These are phyloP conservation scores for Halophytophthora polymorphica DNA, from an alignment of 352 stramenopile genomes.

Conservation along the genomic window DNA sequence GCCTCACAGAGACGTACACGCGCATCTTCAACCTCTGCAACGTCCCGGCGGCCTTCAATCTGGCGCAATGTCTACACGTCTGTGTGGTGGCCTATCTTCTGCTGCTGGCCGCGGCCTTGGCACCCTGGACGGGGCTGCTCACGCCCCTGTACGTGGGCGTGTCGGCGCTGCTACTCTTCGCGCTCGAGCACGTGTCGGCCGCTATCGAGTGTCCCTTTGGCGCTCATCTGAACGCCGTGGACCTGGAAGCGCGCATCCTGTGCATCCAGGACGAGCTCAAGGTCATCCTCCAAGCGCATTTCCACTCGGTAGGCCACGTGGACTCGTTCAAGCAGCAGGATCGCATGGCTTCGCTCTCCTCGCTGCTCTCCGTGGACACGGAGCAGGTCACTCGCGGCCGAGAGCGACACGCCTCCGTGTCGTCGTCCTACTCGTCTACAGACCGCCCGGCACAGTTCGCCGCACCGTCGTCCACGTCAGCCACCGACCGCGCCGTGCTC, in stretches of 20 bases:
- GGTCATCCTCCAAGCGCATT: constrained; percentile 46
- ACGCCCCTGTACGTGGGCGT: constrained; percentile 30
- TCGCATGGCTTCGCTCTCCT: constrained; percentile 45
- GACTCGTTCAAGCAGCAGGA: constrained; percentile 39
- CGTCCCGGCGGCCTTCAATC: constrained; percentile 43
- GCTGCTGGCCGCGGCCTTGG: constrained; percentile 25
- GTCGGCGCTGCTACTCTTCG: constrained; percentile 48
- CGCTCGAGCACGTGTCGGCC: constrained; percentile 37
- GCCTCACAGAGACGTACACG: constrained; percentile 48
- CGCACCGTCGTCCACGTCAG: constrained; percentile 31
- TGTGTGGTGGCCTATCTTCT: constrained; percentile 43
- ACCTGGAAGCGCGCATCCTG: constrained; percentile 41
- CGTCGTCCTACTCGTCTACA: constrained; percentile 45
- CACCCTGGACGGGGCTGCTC: constrained; percentile 17
- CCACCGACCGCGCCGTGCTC: constrained; percentile 34
- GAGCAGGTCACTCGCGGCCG: constrained; percentile 27
- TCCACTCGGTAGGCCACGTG: constrained; percentile 40
- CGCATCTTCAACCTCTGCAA: constrained; percentile 49
- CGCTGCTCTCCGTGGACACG: constrained; percentile 34
- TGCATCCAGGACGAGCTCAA: constrained; percentile 58
- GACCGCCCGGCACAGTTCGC: constrained; percentile 31
- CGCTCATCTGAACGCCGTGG: constrained; percentile 31
- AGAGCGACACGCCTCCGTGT: constrained; percentile 30
- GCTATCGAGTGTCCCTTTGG: constrained; percentile 55
- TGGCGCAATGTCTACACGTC: constrained; percentile 39